phyloP scores from a whole-genome alignment of 2,329 filamentous ascomycete species.

The Rutstroemia sydowiana region DNA sequence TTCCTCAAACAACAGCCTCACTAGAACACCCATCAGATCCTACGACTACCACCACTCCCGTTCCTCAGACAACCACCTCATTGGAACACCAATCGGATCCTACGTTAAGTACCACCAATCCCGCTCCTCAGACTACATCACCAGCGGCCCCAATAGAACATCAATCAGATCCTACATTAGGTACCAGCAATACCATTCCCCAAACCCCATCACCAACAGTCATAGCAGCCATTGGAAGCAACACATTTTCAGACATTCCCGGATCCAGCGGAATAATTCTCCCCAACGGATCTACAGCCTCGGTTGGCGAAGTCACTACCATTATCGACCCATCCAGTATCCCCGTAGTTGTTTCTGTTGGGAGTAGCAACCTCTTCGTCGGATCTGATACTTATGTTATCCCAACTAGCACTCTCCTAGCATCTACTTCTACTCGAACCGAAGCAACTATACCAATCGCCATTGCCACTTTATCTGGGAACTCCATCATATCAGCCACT shows the following conservation, averaged over 20 bases:
- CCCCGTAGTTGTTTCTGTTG: constrained; percentile 9
- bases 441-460: neutral
- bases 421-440: neutral
- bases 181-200: neutral
- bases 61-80: no score
- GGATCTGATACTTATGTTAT: constrained; percentile 1
- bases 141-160: no score
- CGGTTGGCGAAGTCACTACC: constrained; percentile 7
- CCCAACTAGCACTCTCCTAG: neutral
- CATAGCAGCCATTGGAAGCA: constrained; percentile 10
- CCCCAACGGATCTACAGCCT: constrained; percentile 12
- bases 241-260: constrained; percentile 12
- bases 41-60: no score
- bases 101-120: neutral
- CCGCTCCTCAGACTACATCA: no score
- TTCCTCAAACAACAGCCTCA: no score
- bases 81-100: neutral
- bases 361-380: constrained; percentile 3
- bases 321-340: neutral
- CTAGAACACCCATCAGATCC: no score
- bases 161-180: neutral
- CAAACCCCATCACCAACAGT: constrained; percentile 4
- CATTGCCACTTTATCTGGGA: neutral
- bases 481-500: constrained; percentile 1
- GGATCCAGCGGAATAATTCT: constrained; percentile 13